These are phyloP conservation scores for Xylaria venustula DNA, from an alignment of 495 filamentous ascomycete species.

Conservation along the genomic window DNA sequence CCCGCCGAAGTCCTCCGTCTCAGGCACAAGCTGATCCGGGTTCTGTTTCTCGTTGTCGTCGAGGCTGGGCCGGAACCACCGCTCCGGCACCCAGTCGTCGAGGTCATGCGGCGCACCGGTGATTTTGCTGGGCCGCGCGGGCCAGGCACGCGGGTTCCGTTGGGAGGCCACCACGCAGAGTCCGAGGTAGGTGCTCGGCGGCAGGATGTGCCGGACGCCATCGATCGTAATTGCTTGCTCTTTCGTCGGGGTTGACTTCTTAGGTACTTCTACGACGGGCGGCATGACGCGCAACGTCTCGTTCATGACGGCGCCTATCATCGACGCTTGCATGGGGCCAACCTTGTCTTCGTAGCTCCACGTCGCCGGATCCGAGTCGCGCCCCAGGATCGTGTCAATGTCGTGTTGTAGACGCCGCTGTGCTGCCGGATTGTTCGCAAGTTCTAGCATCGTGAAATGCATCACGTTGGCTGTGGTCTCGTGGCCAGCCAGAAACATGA, in stretches of 20 bases:
- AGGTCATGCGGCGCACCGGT: slow-evolving; percentile 37
- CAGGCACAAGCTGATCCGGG: not conserved
- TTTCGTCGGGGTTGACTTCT: slow-evolving; percentile 43
- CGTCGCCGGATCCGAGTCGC: slow-evolving; percentile 42
- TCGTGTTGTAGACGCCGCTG: slow-evolving; percentile 63
- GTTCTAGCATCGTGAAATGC: slow-evolving; percentile 59
- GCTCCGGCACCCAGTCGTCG: slow-evolving; percentile 46
- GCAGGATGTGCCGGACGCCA: slow-evolving; percentile 50
- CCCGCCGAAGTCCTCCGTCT: slow-evolving; percentile 52
- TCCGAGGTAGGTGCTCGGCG: slow-evolving; percentile 40
- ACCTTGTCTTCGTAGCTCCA: slow-evolving; percentile 64
- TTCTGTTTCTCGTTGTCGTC: slow-evolving; percentile 3
- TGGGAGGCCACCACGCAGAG: slow-evolving; percentile 50
- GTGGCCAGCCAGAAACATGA: slow-evolving; percentile 70
- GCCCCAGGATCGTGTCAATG: slow-evolving; percentile 54
- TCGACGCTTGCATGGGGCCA: slow-evolving; percentile 55
- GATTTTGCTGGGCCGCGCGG: slow-evolving; percentile 42
- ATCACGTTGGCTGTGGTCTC: slow-evolving; percentile 69
- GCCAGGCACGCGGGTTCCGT: slow-evolving; percentile 65
- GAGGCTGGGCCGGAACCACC: slow-evolving; percentile 41
- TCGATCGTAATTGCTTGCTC: slow-evolving; percentile 54
- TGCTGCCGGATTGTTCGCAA: slow-evolving; percentile 56
- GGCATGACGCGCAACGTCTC: slow-evolving; percentile 65
- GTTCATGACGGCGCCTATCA: slow-evolving; percentile 66
- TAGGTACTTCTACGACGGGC: slow-evolving; percentile 61